Conservation (phyloP, 2,329 filamentous ascomycete species). For the Fusarium marasasianum region DNA sequence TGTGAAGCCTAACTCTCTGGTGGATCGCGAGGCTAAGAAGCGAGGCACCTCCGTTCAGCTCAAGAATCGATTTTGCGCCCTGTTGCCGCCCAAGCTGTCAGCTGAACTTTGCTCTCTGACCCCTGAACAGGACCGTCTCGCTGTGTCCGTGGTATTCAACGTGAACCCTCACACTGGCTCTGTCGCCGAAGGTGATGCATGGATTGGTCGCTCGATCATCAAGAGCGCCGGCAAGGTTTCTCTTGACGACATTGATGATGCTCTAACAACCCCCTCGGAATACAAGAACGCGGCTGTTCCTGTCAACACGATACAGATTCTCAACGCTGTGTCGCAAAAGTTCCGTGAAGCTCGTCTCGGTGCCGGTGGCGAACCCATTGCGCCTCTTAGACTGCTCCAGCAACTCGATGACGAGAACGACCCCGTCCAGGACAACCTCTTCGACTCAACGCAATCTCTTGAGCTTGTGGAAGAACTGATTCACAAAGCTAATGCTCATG, state of each 20-base stretch:
- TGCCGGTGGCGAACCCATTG: slow-evolving; percentile 80
- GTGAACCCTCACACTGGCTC: slow-evolving; percentile 83
- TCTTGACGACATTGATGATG: slow-evolving; percentile 85
- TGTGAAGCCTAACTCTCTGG: slow-evolving; percentile 93
- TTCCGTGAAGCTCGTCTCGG: slow-evolving; percentile 90
- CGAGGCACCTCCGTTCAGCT: slow-evolving; percentile 95
- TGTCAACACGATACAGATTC: slow-evolving; percentile 80
- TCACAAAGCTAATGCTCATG: slow-evolving; percentile 89
- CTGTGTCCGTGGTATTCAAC: slow-evolving; percentile 92
- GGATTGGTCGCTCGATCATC: slow-evolving; percentile 93
- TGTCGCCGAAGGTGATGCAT: slow-evolving; percentile 85
- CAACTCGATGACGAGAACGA: slow-evolving; percentile 98
- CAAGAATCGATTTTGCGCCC: slow-evolving; percentile 85
- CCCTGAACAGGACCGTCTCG: slow-evolving; percentile 88
- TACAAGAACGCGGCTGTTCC: slow-evolving; percentile 73
- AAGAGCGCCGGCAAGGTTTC: slow-evolving; percentile 89
- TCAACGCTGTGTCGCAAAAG: slow-evolving; percentile 85
- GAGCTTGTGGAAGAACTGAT: slow-evolving; percentile 95
- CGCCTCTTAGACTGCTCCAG: slow-evolving; percentile 87
- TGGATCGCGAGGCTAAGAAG: slow-evolving; percentile 98
- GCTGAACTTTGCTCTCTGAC: slow-evolving; percentile 87
- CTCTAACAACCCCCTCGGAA: slow-evolving; percentile 71
- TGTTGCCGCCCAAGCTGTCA: slow-evolving; percentile 87
- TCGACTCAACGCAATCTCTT: slow-evolving; percentile 87
- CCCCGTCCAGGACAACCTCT: slow-evolving; percentile 95